Evolutionary conservation across 2,329 filamentous ascomycete genomes (phyloP).

Genomic region (Trichoderma asperellum): DNA sequence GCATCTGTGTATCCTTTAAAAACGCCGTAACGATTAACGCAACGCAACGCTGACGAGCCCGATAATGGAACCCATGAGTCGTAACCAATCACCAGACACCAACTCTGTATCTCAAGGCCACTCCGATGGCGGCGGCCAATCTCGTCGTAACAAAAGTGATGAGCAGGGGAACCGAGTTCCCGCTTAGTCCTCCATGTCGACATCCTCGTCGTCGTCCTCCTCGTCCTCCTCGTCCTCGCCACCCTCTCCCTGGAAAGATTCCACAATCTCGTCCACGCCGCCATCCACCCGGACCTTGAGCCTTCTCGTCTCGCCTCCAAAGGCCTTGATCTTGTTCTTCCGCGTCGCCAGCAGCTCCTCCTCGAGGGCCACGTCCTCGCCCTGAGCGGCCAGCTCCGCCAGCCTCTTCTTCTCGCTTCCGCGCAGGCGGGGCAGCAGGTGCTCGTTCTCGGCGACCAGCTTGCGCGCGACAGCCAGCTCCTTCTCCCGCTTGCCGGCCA

Average conservation of each 20-base stretch:
- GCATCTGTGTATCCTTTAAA: slow-evolving; percentile 23
- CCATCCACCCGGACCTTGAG: slow-evolving; percentile 45
- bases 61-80: slow-evolving; percentile 24
- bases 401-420: slow-evolving; percentile 64
- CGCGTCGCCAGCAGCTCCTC: slow-evolving; percentile 38
- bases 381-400: slow-evolving; percentile 58
- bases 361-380: slow-evolving; percentile 51
- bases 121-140: slow-evolving; percentile 7
- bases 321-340: slow-evolving; percentile 44
- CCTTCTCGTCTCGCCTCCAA: slow-evolving; percentile 49
- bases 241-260: slow-evolving; percentile 31
- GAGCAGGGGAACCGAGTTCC: slow-evolving; percentile 15
- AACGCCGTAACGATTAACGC: slow-evolving; percentile 27
- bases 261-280: slow-evolving; percentile 38
- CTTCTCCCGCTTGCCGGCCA: slow-evolving; percentile 86
- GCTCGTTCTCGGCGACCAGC: slow-evolving; percentile 88
- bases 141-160: slow-evolving; percentile 24
- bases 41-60: slow-evolving; percentile 29
- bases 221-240: slow-evolving; percentile 33
- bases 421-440: slow-evolving; percentile 78
- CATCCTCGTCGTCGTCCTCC: slow-evolving; percentile 36
- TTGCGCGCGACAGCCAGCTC: slow-evolving; percentile 81
- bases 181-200: slow-evolving; percentile 43
- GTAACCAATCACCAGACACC: slow-evolving; percentile 23
- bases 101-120: slow-evolving; percentile 23